A percentile compares a stretch with the other conserved stretches of the same genome.
Evolutionary conservation across 169 alveolate species (phyloP).

Genomic region (Amoebophrya sp.): DNA sequence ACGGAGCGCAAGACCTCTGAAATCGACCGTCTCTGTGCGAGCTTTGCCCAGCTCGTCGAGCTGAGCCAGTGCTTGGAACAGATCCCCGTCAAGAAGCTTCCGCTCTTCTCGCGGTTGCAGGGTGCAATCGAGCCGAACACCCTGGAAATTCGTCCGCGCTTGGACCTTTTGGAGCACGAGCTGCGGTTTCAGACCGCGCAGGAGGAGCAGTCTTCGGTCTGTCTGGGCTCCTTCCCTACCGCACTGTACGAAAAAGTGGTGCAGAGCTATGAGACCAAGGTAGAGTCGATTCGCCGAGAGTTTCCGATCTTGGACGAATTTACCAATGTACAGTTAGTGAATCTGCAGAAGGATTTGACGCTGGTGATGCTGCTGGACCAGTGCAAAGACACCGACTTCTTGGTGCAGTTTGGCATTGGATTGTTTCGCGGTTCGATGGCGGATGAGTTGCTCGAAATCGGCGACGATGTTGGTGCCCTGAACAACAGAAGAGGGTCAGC

Average conservation of each 20-base stretch:
- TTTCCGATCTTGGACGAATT: background rate
- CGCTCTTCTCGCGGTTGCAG: background rate
- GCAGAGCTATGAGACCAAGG: background rate
- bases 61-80: background rate
- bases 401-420: no score
- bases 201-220: background rate
- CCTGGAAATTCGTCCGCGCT: background rate
- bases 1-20: slow-evolving; percentile 12
- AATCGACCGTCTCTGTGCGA: background rate
- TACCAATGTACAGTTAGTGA: background rate
- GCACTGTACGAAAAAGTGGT: background rate
- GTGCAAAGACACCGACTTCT: background rate
- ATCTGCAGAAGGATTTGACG: background rate
- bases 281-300: background rate
- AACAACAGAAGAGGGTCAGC: no score
- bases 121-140: background rate
- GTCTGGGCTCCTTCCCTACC: background rate
- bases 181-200: background rate
- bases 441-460: no score
- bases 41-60: background rate
- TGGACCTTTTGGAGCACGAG: background rate
- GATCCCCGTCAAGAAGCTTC: background rate
- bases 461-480: no score
- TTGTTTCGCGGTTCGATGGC: no score
- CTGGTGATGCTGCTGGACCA: background rate